Base-by-base conservation (phyloP, 2,329 filamentous ascomycete genomes). In the Rutstroemia sp. region DNA sequence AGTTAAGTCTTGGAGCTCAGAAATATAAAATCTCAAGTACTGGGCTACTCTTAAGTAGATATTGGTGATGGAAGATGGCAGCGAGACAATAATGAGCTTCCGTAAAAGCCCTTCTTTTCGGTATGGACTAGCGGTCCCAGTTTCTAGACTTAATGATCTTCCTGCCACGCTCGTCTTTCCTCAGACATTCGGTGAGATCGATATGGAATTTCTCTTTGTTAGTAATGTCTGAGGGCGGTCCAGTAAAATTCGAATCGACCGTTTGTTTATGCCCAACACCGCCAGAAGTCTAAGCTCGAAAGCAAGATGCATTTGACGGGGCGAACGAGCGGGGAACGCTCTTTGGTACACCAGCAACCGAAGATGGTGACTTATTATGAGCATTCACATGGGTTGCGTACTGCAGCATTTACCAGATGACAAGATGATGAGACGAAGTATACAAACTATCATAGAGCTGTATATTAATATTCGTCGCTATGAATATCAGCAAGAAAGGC, bases 211-310 rank as follows among this genome's bases (percentile, higher is more conserved):
- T 63, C 67, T 69, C 75, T 78, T 79, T 78, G 76, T 78, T 71
- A 67, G 66, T 65, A 63, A 62, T 73, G 72, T 76, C 75, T 76
- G 61, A 74, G 74, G 77, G 74, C 75, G 74, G 75, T 64, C 63
- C 65, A 66, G 62, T 61, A 59, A 63, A 61, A 66, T 54, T 49
- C 70, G 68, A 71, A 68, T 60, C 62, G 62, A 67, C 67, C 74
- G 76, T 77, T 79, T 79, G 76, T 72, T 65, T 66, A 62, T 66
- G 71, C 62, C 74, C 74, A 77, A 75, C 75, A 75, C 75, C 74
- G 70, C 74, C 78, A 34, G 12, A 34, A 34, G 30, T 77, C 62
- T 62, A 58, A 63, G 61, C 58, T 66, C 69, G 66, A 69, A 70
- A 68, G 70, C 70, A 70, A 74, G 70, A 72, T 71, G 52, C 65